A percentile compares a stretch with the other conserved stretches of the same genome.
These are phyloP conservation scores for Aspergillus indologenus DNA, from an alignment of 495 filamentous ascomycete genomes.

Conservation along the genomic window DNA sequence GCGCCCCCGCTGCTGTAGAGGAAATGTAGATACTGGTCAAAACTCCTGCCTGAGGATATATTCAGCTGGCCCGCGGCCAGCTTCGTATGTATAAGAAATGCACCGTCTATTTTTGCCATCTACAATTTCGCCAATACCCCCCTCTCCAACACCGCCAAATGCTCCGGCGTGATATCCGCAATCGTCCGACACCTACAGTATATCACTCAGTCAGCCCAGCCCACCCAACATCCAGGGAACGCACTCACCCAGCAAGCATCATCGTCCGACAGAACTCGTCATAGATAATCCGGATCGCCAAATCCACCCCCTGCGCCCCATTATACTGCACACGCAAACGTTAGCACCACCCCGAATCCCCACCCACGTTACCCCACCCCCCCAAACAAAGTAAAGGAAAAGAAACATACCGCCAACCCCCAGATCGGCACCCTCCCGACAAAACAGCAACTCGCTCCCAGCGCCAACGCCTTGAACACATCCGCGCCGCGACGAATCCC, in stretches of 20 bases:
- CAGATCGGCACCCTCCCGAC: constrained; percentile 1
- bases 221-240: too few relatives aligned
- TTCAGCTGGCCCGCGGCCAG: too few relatives aligned
- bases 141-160: constrained; percentile 1
- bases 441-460: constrained; percentile 42
- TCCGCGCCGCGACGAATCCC: constrained; percentile 46
- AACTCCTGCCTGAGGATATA: too few relatives aligned
- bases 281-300: constrained; percentile 8
- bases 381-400: too few relatives aligned
- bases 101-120: too few relatives aligned
- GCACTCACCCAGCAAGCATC: constrained; percentile 6
- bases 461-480: constrained; percentile 34
- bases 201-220: neutral
- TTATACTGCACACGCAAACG: neutral
- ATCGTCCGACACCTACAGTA: constrained; percentile 4
- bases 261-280: constrained; percentile 7
- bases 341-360: too few relatives aligned
- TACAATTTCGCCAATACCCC: neutral
- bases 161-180: neutral
- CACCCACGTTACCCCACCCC: too few relatives aligned
- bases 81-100: too few relatives aligned
- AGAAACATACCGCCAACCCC: constrained; percentile 5
- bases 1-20: too few relatives aligned
- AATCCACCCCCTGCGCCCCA: constrained; percentile 5
- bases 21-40: too few relatives aligned